Evolutionary conservation across 768 basidiomycete species (phyloP).

Genomic region (Gelatoporia subvermispora): DNA sequence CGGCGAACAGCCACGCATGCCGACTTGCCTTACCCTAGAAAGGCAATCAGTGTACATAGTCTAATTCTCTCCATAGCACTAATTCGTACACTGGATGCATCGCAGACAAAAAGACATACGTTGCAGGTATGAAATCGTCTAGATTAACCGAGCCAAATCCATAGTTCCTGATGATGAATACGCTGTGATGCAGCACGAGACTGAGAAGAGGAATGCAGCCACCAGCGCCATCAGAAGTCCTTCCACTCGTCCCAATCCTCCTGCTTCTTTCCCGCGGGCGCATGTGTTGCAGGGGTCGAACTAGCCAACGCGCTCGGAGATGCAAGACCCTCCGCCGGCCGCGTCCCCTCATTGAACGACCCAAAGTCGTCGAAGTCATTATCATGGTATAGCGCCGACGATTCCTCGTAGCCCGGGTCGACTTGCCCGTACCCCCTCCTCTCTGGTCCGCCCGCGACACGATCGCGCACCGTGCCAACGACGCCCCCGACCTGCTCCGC

Average conservation of each 20-base stretch:
- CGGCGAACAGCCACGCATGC: background rate
- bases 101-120: too few species aligned
- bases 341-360: constrained; percentile 32
- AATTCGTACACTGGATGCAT: too few species aligned
- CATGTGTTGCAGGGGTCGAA: constrained; percentile 10
- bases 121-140: too few species aligned
- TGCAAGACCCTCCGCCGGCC: constrained; percentile 8
- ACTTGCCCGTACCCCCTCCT: constrained; percentile 32
- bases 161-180: constrained; percentile 5
- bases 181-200: background rate
- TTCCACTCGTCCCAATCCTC: constrained; percentile 48
- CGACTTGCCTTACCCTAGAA: background rate
- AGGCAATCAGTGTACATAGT: too few species aligned
- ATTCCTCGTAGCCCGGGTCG: constrained; percentile 44
- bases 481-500: constrained; percentile 70
- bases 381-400: constrained; percentile 58
- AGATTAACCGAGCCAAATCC: too few species aligned
- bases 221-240: constrained; percentile 32
- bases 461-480: constrained; percentile 59
- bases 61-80: too few species aligned
- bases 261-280: constrained; percentile 25
- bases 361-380: constrained; percentile 58
- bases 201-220: background rate
- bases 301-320: constrained; percentile 13
- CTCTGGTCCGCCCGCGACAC: constrained; percentile 49